phyloP scores from a whole-genome alignment of 148 eudicot species.

The Cornus suecica region DNA sequence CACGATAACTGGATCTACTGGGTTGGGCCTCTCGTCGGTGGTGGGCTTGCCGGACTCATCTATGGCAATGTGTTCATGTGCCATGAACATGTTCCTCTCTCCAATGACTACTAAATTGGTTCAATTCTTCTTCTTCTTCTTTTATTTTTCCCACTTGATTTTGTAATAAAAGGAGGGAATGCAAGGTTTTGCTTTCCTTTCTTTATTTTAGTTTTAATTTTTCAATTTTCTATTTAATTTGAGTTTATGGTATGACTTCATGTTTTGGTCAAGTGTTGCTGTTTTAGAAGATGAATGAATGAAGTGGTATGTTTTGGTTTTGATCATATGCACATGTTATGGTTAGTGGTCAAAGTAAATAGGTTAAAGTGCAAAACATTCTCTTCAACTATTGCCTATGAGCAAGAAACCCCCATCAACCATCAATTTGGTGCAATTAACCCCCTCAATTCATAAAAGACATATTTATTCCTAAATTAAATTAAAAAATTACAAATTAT shows the following conservation, averaged over 20 bases:
- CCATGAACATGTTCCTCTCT: constrained; percentile 40
- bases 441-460: too few relatives aligned
- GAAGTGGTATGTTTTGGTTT: too few relatives aligned
- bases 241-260: constrained; percentile 14
- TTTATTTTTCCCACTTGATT: neutral
- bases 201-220: constrained; percentile 13
- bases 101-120: constrained; percentile 24
- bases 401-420: too few relatives aligned
- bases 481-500: too few relatives aligned
- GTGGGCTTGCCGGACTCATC: constrained; percentile 71
- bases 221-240: constrained; percentile 3
- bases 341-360: too few relatives aligned
- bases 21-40: constrained; percentile 89
- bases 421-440: too few relatives aligned
- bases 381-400: too few relatives aligned
- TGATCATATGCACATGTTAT: too few relatives aligned
- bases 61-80: constrained; percentile 62
- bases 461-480: too few relatives aligned
- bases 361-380: too few relatives aligned
- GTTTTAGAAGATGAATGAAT: neutral
- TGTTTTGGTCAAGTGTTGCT: constrained; percentile 9
- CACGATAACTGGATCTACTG: constrained; percentile 76
- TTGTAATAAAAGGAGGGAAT: constrained; percentile 24
- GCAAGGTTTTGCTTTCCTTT: constrained; percentile 2
- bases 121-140: neutral